Base-by-base conservation (phyloP, 2,329 filamentous ascomycete species). In the Truncatella angustata region DNA sequence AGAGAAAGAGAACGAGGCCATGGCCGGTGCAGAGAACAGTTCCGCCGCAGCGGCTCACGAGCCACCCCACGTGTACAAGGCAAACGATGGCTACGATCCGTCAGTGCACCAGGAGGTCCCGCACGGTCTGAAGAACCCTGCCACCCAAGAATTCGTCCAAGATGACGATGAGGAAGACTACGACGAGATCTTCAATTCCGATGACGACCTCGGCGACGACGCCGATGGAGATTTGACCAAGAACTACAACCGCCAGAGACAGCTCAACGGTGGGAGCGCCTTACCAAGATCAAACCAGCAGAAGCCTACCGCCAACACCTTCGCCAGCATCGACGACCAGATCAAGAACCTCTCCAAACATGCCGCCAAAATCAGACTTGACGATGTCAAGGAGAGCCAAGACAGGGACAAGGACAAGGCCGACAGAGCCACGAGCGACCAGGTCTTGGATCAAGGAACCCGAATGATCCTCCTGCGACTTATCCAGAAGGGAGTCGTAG, bases 391-490 rank as follows among this genome's bases (percentile, higher is more conserved):
- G 66, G 73, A 76, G 30, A 67, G 66, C 20, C 76, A 80, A 52
- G 73, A 73, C 32, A 78, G 80, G 50, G 84, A 85, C 54, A 91
- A 90, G 70, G 92, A 97, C 71, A 95, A 94, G 77, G 87, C 89
- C 51, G 93, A 99, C 68, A 85, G 94, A 54, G 93, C 94, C 48
- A 99, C 94, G 12, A 91, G 85, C 61, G 94, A 99, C 69, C 91
- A 97, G 70, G 94, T 99, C 45, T 76, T 99, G 55, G 94, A 99
- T 72, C 90, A 91, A 57, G 82, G 91, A 50, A 99, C 94, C 12
- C 88, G 92, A 60, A 96, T 97, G 90, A 92, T 99, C 55, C 77
- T 99, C 50, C 78, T 97, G 58, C 91, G 97, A 73, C 91, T 99
- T 81, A 93, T 97, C 75, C 97, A 97, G 70, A 85, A 91, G 30